Conservation (phyloP, 192 early-diverging fungal species). For the Linnemannia hyalina region DNA sequence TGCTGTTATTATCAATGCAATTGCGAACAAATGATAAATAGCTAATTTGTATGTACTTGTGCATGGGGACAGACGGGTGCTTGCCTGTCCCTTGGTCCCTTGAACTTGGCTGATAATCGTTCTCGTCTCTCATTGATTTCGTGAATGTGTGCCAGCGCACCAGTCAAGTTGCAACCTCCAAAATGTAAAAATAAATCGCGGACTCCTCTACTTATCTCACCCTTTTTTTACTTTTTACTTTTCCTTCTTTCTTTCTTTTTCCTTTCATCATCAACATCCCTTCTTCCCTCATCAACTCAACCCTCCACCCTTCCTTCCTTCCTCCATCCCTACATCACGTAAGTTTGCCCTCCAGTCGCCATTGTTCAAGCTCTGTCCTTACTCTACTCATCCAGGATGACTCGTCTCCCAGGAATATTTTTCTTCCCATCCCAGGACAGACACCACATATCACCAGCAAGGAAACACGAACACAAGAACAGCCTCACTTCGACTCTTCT, state of each 20-base stretch:
- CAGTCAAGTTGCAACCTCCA: neutral
- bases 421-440: neutral
- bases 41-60: neutral
- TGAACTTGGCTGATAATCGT: neutral
- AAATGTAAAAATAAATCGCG: neutral
- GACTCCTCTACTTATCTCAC: neutral
- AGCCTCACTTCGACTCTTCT: neutral
- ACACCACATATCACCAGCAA: neutral
- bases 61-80: neutral
- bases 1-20: neutral
- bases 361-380: neutral
- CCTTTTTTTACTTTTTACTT: slow-evolving; percentile 5
- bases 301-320: neutral
- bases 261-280: neutral
- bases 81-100: neutral
- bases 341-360: neutral
- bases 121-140: neutral
- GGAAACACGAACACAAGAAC: neutral
- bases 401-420: neutral
- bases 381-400: neutral
- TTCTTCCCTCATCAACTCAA: neutral
- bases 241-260: neutral
- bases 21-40: too few relatives aligned
- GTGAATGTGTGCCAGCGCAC: neutral
- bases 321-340: neutral